Evolutionary conservation across 2,329 filamentous ascomycete species (phyloP).

Genomic region (Apiospora pterosperma): DNA sequence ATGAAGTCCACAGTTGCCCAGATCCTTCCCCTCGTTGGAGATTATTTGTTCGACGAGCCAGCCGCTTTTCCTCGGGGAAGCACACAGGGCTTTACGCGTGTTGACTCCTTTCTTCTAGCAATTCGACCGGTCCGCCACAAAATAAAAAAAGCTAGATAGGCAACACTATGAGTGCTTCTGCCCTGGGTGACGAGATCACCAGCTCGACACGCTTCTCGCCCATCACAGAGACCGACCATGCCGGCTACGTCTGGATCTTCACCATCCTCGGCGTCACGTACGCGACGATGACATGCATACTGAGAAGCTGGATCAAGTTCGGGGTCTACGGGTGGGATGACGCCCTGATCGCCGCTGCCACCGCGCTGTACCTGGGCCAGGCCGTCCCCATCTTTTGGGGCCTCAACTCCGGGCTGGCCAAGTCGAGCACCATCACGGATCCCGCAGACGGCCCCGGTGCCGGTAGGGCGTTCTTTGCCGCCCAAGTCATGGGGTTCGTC

Average conservation of each 20-base stretch:
- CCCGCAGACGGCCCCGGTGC: background rate
- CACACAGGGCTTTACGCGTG: too few species aligned
- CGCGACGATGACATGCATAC: constrained; percentile 4
- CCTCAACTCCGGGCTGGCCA: constrained; percentile 10
- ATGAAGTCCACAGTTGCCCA: too few species aligned
- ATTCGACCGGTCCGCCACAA: background rate
- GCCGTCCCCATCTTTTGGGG: constrained; percentile 10
- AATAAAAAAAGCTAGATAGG: background rate
- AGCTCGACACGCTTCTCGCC: constrained; percentile 12
- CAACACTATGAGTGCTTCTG: background rate
- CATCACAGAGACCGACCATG: constrained; percentile 11
- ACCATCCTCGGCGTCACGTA: constrained; percentile 14
- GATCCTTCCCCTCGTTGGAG: too few species aligned
- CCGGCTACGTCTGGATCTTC: constrained; percentile 16
- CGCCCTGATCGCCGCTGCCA: constrained; percentile 8
- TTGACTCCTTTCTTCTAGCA: too few species aligned
- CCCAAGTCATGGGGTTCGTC: constrained; percentile 8
- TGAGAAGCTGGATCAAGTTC: constrained; percentile 14
- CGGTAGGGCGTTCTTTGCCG: constrained; percentile 3
- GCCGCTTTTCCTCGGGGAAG: too few species aligned
- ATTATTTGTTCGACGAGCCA: too few species aligned
- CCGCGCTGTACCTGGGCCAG: constrained; percentile 11
- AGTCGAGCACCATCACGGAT: constrained; percentile 12
- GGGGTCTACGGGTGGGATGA: constrained; percentile 15
- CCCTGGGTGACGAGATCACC: background rate